Evolutionary conservation across 2,329 filamentous ascomycete genomes (phyloP).

Genomic region (Chaetoscypha palmicola): DNA sequence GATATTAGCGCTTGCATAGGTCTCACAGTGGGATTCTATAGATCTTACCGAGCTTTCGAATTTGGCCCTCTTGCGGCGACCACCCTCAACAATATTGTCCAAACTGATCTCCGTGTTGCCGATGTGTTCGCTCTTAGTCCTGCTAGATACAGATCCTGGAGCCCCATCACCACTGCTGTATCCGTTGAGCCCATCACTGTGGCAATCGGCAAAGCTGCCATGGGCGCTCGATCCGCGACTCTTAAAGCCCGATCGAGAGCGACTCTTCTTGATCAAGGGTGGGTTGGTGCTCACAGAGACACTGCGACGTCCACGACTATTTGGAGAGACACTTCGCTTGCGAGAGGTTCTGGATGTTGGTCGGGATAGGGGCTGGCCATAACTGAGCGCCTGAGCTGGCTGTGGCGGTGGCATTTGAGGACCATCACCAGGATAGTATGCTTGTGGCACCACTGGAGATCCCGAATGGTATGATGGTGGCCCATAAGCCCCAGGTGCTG

Average conservation of each 20-base stretch:
- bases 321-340: constrained; percentile 73
- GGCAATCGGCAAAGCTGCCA: constrained; percentile 49
- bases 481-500: constrained; percentile 40
- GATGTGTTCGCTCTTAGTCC: constrained; percentile 73
- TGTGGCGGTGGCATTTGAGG: constrained; percentile 57
- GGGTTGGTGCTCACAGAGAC: constrained; percentile 56
- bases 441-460: constrained; percentile 43
- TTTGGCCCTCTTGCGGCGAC: constrained; percentile 89
- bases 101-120: constrained; percentile 96
- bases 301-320: constrained; percentile 66
- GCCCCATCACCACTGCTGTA: constrained; percentile 87
- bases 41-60: constrained; percentile 90
- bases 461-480: constrained; percentile 47
- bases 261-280: constrained; percentile 52
- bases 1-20: constrained; percentile 16
- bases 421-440: constrained; percentile 54
- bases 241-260: constrained; percentile 60
- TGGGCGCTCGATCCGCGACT: constrained; percentile 53
- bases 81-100: constrained; percentile 96
- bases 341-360: constrained; percentile 64
- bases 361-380: constrained; percentile 56
- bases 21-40: not conserved
- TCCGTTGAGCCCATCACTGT: constrained; percentile 59
- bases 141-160: constrained; percentile 67
- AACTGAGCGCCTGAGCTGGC: constrained; percentile 43